These are phyloP conservation scores for Alternaria gansuensis DNA, from an alignment of 2,329 filamentous ascomycete genomes.

Conservation along the genomic window DNA sequence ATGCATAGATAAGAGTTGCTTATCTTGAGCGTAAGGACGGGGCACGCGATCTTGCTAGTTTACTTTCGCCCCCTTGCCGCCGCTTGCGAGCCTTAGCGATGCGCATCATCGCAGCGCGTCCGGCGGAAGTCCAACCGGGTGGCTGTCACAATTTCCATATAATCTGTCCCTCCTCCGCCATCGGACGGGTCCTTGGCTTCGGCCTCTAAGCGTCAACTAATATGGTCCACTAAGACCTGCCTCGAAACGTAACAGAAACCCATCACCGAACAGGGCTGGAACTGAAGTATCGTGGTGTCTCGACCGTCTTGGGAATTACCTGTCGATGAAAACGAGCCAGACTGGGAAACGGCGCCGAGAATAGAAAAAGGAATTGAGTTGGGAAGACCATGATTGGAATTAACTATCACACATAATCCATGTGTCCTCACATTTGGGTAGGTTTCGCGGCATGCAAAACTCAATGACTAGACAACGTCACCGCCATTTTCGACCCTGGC, in stretches of 20 bases:
- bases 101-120: conserved; percentile 11
- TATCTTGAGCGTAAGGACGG: conserved; percentile 18
- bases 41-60: conserved; percentile 16
- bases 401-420: neutral
- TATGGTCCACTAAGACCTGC: conserved; percentile 34
- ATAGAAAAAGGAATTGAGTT: neutral
- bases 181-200: conserved; percentile 24
- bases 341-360: neutral
- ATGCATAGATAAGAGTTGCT: conserved; percentile 29
- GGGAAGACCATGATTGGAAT: neutral
- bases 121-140: conserved; percentile 5
- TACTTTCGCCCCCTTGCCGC: conserved; percentile 24
- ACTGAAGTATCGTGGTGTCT: conserved; percentile 10
- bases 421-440: neutral
- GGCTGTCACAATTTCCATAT: conserved; percentile 3
- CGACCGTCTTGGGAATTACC: neutral
- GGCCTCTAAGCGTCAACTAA: conserved; percentile 25
- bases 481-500: conserved; percentile 26
- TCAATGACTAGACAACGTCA: conserved; percentile 8
- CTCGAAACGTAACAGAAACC: conserved; percentile 42
- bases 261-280: neutral
- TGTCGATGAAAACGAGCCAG: neutral
- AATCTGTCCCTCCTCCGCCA: conserved; percentile 32
- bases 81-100: conserved; percentile 36
- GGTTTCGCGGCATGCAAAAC: neutral